Evolutionary conservation across 108 stramenopile genomes (phyloP), one percentile per base, ranked within the genome.

Genomic region (Aurantiochytrium sp.): DNA sequence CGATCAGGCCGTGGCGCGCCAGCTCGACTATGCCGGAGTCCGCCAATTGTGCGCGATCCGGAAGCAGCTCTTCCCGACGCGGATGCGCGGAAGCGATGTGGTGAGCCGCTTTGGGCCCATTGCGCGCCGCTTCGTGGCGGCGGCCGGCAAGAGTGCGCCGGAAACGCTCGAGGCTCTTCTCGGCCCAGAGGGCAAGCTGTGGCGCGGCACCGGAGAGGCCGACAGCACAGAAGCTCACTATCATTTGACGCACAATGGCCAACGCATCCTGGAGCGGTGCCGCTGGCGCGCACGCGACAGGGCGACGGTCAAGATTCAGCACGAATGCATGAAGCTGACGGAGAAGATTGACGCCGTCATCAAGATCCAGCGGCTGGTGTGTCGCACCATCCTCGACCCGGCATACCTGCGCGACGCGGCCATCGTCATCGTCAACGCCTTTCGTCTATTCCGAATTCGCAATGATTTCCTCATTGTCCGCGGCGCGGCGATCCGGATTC

Each of bases 391-490:
- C 45, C 73, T 81, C 1, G 73, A 81, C 30, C 73, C 73, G 17
- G 42, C 39, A 6, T 24, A 48, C 42, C 1, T 48, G 12, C 73
- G 73, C 2, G 45, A 27, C 12, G 73, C 73, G 21, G 73, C 73
- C 27, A 22, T 81, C 30, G 6, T 5, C 2, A 81, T 81, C 24
- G 6, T 39, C 10, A 81, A 81, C 45, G 73, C 73, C 73, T 81
- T 81, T 2, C 39, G 73, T 48, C 2, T 81, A 1, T 81, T 81
- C 2, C 45, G 45, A 17, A 24, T 81, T 15, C 73, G 73, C 8
- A 81, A 81, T 24, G 73, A 81, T n/a, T 81, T 39, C 73, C 73
- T 81, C 3, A 48, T 81, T 81, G 73, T 81, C 6, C 73, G 73
- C 12, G 45, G 73, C 6, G 73, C 73, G 17, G 73, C 73, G 45